Evolutionary conservation across 305 asterid genomes (phyloP).

Genomic region (Rubia tinctorum): DNA sequence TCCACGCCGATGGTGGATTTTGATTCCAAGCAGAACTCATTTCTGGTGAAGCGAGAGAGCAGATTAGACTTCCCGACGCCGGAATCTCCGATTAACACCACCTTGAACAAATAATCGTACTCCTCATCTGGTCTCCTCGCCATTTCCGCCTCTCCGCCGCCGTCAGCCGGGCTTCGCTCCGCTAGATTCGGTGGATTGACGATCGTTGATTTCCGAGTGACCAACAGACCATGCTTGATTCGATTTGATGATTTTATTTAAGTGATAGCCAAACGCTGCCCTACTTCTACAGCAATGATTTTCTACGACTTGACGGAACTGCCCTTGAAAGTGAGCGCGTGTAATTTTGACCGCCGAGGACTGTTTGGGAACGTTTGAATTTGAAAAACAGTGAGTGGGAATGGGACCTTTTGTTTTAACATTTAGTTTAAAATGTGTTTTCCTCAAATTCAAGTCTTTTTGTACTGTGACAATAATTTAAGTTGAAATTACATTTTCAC

Average conservation of each 20-base stretch:
- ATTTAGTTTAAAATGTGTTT: no score
- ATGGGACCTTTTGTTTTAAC: background rate
- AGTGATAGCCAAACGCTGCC: constrained; percentile 2
- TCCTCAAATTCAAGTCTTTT: no score
- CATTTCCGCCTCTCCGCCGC: constrained; percentile 27
- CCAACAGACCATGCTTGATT: background rate
- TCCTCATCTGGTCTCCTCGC: constrained; percentile 66
- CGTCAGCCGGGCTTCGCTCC: background rate
- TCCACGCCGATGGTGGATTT: constrained; percentile 76
- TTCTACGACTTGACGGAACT: background rate
- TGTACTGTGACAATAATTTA: no score
- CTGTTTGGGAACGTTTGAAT: background rate
- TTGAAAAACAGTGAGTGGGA: background rate
- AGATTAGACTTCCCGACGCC: constrained; percentile 62
- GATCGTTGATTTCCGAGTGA: constrained; percentile 14
- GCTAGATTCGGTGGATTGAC: constrained; percentile 11
- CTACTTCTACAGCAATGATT: background rate
- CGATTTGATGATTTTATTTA: background rate
- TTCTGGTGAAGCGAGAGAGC: constrained; percentile 63
- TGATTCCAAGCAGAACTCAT: constrained; percentile 64
- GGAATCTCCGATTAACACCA: constrained; percentile 62
- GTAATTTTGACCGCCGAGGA: constrained; percentile 1
- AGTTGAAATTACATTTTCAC: no score
- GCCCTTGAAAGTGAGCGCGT: background rate
- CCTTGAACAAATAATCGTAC: constrained; percentile 63